phyloP scores from a whole-genome alignment of 1,284 basidiomycete species.

The Ceratobasidium sp. region DNA sequence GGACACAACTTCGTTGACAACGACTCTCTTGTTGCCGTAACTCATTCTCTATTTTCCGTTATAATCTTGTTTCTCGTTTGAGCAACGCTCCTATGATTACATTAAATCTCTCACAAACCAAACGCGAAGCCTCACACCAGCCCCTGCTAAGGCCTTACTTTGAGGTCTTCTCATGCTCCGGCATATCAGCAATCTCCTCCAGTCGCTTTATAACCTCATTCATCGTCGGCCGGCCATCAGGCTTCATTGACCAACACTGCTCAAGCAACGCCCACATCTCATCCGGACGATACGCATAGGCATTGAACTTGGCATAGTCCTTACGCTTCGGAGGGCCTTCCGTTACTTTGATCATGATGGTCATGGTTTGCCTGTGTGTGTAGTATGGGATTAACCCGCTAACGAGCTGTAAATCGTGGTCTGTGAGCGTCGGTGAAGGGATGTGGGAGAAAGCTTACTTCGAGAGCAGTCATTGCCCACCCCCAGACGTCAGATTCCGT shows the following conservation, averaged over 20 bases:
- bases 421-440: not conserved
- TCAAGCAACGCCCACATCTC: not conserved
- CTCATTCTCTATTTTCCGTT: no score
- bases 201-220: not conserved
- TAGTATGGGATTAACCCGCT: not conserved
- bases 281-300: not conserved
- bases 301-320: not conserved
- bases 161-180: no score
- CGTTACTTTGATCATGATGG: not conserved
- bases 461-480: conserved; percentile 12
- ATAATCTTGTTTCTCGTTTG: no score
- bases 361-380: not conserved
- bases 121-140: no score
- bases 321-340: not conserved
- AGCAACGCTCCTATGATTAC: no score
- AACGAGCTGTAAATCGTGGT: not conserved
- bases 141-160: no score
- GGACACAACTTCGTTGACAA: no score
- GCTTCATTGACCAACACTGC: not conserved
- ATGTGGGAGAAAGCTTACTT: not conserved
- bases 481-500: conserved; percentile 8
- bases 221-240: not conserved
- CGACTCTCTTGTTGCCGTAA: no score
- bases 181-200: no score
- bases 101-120: no score